phyloP scores from a whole-genome alignment of 2,329 filamentous ascomycete genomes.

The Orbilia quercus region DNA sequence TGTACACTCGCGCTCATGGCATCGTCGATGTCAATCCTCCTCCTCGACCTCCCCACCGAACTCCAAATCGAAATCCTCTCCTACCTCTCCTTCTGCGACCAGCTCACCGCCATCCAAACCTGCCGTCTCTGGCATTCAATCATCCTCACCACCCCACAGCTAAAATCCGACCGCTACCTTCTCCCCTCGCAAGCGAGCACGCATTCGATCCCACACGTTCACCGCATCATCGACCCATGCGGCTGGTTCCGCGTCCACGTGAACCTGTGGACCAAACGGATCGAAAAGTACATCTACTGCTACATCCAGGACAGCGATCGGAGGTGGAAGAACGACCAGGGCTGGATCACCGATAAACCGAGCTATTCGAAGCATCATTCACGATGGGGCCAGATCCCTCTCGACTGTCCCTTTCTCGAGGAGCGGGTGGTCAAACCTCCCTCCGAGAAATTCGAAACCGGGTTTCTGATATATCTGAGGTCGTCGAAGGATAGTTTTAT shows the following conservation, averaged over 20 bases:
- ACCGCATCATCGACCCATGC: background rate
- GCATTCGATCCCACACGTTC: background rate
- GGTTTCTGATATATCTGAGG: background rate
- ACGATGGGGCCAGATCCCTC: background rate
- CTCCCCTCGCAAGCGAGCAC: background rate
- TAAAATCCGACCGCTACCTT: background rate
- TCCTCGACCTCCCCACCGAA: slow-evolving; percentile 1
- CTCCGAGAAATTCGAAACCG: background rate
- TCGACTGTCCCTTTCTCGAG: background rate
- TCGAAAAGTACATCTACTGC: background rate
- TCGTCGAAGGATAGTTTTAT: background rate
- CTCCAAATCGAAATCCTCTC: slow-evolving; percentile 3
- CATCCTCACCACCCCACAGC: background rate
- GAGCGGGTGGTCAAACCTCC: background rate
- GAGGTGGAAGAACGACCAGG: background rate
- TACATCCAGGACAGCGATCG: background rate
- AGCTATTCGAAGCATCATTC: background rate
- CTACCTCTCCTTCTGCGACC: slow-evolving; percentile 1
- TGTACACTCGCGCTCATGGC: background rate
- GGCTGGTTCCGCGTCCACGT: slow-evolving; percentile 2
- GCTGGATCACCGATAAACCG: background rate
- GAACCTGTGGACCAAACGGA: background rate
- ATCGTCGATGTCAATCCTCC: background rate
- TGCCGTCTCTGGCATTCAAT: background rate
- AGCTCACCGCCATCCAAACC: background rate